phyloP scores from a whole-genome alignment of 2,329 filamentous ascomycete species.

The Pseudopithomyces chartarum region DNA sequence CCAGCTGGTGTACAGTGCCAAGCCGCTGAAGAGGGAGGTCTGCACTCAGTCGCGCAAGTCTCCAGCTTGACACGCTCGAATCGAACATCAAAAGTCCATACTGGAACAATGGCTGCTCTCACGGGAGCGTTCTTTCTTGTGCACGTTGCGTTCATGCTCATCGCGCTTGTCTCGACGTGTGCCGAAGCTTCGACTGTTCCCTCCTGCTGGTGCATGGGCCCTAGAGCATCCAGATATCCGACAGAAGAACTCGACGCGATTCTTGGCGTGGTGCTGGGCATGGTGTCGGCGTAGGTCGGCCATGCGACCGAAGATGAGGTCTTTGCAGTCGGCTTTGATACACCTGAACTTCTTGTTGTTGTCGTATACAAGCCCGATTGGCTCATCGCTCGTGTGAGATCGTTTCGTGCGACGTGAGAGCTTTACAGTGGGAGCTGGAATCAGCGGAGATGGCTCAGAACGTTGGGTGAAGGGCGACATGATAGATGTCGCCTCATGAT shows the following conservation, averaged over 20 bases:
- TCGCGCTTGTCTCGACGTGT: slow-evolving; percentile 34
- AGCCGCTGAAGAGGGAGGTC: slow-evolving; percentile 1
- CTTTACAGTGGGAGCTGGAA: neutral
- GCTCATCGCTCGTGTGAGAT: neutral
- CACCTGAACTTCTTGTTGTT: slow-evolving; percentile 33
- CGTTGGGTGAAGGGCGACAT: neutral
- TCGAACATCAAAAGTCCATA: neutral
- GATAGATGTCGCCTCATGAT: neutral
- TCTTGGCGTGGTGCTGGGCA: slow-evolving; percentile 21
- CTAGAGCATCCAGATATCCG: slow-evolving; percentile 11
- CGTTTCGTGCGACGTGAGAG: neutral
- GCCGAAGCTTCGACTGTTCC: slow-evolving; percentile 32
- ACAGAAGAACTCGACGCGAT: slow-evolving; percentile 29
- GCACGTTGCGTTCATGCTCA: slow-evolving; percentile 13
- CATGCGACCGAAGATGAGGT: slow-evolving; percentile 31
- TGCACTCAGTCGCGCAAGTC: neutral
- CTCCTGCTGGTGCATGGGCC: slow-evolving; percentile 17
- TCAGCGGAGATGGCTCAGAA: neutral
- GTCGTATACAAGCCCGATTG: slow-evolving; percentile 31
- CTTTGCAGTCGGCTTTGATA: slow-evolving; percentile 18
- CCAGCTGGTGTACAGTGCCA: neutral
- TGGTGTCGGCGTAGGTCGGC: slow-evolving; percentile 40
- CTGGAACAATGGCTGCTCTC: neutral
- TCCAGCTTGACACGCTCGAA: neutral
- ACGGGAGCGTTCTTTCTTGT: neutral